Percentiles rank a stretch among this genome's conserved stretches.
phyloP scores from a whole-genome alignment of 2,329 filamentous ascomycete species.

The Aspergillus ochraceoroseus region DNA sequence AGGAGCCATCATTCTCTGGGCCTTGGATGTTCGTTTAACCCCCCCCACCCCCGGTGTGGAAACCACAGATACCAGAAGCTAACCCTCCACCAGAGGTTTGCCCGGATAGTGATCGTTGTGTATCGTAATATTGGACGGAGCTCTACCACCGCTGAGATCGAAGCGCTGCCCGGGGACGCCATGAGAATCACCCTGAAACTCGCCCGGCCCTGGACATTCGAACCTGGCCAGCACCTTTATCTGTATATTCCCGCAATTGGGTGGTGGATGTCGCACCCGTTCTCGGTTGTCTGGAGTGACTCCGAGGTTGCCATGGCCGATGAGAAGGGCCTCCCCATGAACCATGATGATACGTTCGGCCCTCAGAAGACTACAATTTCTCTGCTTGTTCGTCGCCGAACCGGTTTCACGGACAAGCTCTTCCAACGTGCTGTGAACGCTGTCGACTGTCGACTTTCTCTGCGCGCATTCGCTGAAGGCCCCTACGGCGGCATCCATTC shows the following conservation, averaged over 20 bases:
- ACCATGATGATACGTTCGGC: conserved; percentile 47
- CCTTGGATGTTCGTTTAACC: conserved; percentile 53
- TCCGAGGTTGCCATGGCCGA: conserved; percentile 47
- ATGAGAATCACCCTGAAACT: conserved; percentile 66
- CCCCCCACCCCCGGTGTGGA: not conserved
- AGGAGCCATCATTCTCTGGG: conserved; percentile 71
- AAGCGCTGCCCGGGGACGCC: conserved; percentile 65
- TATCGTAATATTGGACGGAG: conserved; percentile 59
- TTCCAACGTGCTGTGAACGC: conserved; percentile 61
- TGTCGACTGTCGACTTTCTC: conserved; percentile 52
- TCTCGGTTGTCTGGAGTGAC: conserved; percentile 71
- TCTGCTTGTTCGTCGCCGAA: conserved; percentile 81
- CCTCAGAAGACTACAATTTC: conserved; percentile 59
- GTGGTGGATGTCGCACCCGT: conserved; percentile 70
- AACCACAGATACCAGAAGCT: conserved; percentile 8
- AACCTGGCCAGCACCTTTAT: conserved; percentile 70
- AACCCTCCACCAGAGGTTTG: conserved; percentile 43
- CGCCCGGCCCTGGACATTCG: conserved; percentile 61
- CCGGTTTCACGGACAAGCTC: conserved; percentile 78
- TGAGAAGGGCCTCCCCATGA: conserved; percentile 44
- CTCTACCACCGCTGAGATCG: conserved; percentile 61
- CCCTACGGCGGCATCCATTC: conserved; percentile 81
- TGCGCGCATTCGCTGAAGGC: conserved; percentile 77
- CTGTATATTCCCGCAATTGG: conserved; percentile 63
- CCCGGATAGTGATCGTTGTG: conserved; percentile 58